Base-by-base conservation (phyloP, 805 yeast species). In the Ogataea ganodermae region DNA sequence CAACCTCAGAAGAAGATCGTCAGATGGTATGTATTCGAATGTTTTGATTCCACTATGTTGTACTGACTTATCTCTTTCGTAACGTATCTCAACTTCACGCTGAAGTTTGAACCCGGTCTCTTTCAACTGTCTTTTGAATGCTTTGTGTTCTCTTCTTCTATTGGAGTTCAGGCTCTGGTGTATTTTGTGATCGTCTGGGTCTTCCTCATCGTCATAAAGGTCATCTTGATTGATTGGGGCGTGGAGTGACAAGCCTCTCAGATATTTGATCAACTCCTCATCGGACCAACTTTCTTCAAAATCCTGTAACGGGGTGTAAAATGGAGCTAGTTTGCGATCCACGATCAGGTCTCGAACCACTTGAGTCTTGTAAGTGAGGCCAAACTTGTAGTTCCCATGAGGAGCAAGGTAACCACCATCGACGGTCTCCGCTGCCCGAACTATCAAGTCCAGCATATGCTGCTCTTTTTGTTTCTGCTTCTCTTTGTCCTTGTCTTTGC, bases 371-470 rank as follows among this genome's bases (percentile, higher is more conserved):
- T 81, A 92, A 63, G 88, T 96, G 45, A 85, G 65, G 56, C 82
- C 84, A 39, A 86, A 82, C 53, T 83, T 79, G 67, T 92, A 92
- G 26, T 87, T 86, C 1, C 97, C 97, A 67, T 79, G 88, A 0
- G 98, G 97, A 1, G 96, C 96, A 53, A 92, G 68, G 62, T 71
- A 90, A 1, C 99, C 99, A 16, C 99, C 99, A 68, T 94, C 98
- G 13, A 92, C 96, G 52, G 73, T 80, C 60, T 89, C 96, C 32
- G 73, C 73, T 57, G 66, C 77, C 51, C 76, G 71, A 2, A 86
- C 89, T 18, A 86, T 69, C 45, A 86, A 68, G 20, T 81, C 76
- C 51, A 69, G 57, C 45, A 78, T 79, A 56, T 82, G 89, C 14
- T 67, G 66, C 51, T 82, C 86, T 46, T 75, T 75, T 42, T 64